These are phyloP conservation scores for Cyclocybe cylindracea DNA, from an alignment of 768 basidiomycete species.

Conservation along the genomic window DNA sequence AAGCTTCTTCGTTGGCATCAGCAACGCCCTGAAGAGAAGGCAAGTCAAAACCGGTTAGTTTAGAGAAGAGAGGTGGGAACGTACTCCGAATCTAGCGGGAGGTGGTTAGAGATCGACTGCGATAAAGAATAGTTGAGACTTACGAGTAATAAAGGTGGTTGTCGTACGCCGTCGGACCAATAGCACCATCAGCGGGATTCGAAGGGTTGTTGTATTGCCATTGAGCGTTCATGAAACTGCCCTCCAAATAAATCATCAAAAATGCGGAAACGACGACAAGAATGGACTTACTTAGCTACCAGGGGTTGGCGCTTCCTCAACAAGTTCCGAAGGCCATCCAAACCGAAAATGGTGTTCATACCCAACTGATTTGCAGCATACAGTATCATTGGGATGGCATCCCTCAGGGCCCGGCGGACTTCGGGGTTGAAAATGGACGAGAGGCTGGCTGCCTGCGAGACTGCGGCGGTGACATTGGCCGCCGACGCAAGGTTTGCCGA, in stretches of 20 bases:
- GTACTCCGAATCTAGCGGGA: slow-evolving; percentile 56
- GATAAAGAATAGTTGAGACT: slow-evolving; percentile 20
- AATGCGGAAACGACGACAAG: background rate
- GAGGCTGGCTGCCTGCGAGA: slow-evolving; percentile 18
- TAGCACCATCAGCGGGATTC: slow-evolving; percentile 69
- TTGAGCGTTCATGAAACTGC: slow-evolving; percentile 78
- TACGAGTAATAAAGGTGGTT: slow-evolving; percentile 80
- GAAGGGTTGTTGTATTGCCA: slow-evolving; percentile 74
- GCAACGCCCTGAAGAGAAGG: slow-evolving; percentile 60
- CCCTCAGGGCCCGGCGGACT: slow-evolving; percentile 29
- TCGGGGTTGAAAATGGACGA: slow-evolving; percentile 24
- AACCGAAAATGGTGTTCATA: slow-evolving; percentile 19
- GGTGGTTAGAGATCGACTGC: background rate
- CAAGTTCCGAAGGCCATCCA: slow-evolving; percentile 7
- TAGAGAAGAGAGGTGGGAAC: slow-evolving; percentile 5
- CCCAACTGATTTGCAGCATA: slow-evolving; percentile 27
- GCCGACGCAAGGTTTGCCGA: slow-evolving; percentile 8
- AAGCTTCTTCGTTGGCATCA: slow-evolving; percentile 60
- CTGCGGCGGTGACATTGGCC: slow-evolving; percentile 25
- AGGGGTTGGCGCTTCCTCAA: slow-evolving; percentile 15
- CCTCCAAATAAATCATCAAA: slow-evolving; percentile 13
- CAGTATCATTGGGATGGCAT: slow-evolving; percentile 37
- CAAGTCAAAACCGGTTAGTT: slow-evolving; percentile 4
- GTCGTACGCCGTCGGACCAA: slow-evolving; percentile 75
- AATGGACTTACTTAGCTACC: slow-evolving; percentile 38